Base-by-base conservation (phyloP, 1,284 basidiomycete genomes). In the Hemileia vastatrix region DNA sequence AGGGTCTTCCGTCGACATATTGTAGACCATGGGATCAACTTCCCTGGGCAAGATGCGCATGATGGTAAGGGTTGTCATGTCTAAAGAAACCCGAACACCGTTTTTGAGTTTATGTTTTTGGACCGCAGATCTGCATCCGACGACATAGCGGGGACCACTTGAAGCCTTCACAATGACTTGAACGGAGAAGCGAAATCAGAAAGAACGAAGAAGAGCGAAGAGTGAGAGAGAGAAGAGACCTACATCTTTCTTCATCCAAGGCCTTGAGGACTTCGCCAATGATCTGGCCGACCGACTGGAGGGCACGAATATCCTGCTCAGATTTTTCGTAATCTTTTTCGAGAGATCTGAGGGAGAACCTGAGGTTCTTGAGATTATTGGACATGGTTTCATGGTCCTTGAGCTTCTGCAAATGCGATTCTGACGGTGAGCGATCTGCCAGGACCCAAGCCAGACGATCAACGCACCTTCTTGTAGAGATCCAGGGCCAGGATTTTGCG, bases 151-250 rank as follows among this genome's bases (percentile, higher is more conserved):
- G 15, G 95, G 95, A 1, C 95, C 95, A 15, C 90, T 94, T 0
- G 93, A 97, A 0, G 95, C 94, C 77, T 99, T 99, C 68, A 99
- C 95, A 70, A 99, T 99, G 79, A 96, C 93, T 96, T n/a, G n/a
- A n/a, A n/a, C n/a, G n/a, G 69, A 1, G 60, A 18, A 44, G 24
- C 0, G 21, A 24, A 6, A 1, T 54, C 9, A 58, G 24, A 15
- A 62, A 50, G 21, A 54, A 36, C 54, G 21, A 24, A 60, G 5
- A 6, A 36, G 27, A n/a, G 13, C 33, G 8, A 43, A 51, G 36
- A 50, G 58, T 31, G 13, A 6, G n/a, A 13, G 32, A 23, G 32
- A 36, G 0, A 32, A 47, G 6, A 32, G 18, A 80, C 88, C 74
- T 72, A 94, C 93, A 99, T 78, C 95, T 82, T 78, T 98, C 94